Evolutionary conservation across 129 eudicot genomes (phyloP), one percentile per base, ranked within the genome.

Genomic region (carrot (Daucus carota)): DNA sequence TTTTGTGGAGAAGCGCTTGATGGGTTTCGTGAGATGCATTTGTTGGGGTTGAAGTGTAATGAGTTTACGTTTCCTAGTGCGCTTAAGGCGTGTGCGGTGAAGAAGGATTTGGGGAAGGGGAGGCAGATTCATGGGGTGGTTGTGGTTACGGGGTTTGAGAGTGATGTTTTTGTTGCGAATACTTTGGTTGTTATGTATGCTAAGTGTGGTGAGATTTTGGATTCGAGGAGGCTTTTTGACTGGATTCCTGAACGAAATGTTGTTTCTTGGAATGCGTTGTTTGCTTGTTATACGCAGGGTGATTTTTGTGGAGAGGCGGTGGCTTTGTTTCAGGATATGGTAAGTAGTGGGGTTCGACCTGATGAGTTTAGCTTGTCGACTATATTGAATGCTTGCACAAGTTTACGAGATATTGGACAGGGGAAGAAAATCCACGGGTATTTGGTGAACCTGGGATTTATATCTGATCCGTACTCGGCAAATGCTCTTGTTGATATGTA

Each of bases 401-500:
- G 96, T 26, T 77, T 84, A 77, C 83, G 75, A n/a, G 87, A 89
- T 83, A 57, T 85, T 33, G 63, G 59, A 11, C 80, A 70, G 50
- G 97, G 98, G 77, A 87, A 80, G 71, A 89, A 85, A 68, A 74
- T 88, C 79, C 98, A 93, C 44, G 95, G 97, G 76, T 87, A 81
- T 77, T 79, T 93, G 63, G 65, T 89, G 46, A 93, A 93, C 85
- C 92, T 88, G 20, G 97, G 97, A 28, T 86, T 85, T 75, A 72
- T 69, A 81, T 78, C 82, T 62, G 97, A 93, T 65, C 93, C 85
- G 1, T 93, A 84, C 79, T 93, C 98, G 0, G 80, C 80, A 47
- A 93, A 91, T 72, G 96, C 98, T 43, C 96, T 93, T 72, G 92
- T 89, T 57, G 90, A 93, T 81, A 91, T 93, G 98, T 93, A 93